phyloP scores from a whole-genome alignment of 2,329 filamentous ascomycete genomes.

The Xylariaceae sp. region DNA sequence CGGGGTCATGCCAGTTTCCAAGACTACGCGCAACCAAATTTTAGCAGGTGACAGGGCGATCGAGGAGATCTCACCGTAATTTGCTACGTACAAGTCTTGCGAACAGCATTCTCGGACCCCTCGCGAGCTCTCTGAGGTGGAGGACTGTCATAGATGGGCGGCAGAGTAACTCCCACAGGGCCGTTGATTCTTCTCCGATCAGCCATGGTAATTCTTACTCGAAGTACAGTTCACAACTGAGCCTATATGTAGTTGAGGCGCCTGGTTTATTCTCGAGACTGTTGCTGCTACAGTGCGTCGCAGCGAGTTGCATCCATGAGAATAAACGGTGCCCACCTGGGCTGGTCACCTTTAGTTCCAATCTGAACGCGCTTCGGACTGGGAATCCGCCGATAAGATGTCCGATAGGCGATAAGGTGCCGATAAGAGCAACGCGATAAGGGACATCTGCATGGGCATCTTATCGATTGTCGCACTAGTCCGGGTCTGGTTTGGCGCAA shows the following conservation, averaged over 20 bases:
- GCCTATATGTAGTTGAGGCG: background rate
- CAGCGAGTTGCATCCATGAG: conserved; percentile 7
- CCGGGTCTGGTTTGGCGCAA: background rate
- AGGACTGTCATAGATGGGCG: conserved; percentile 62
- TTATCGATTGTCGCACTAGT: conserved; percentile 19
- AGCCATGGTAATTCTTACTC: conserved; percentile 47
- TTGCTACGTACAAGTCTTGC: conserved; percentile 72
- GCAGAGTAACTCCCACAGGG: conserved; percentile 68
- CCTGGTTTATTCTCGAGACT: background rate
- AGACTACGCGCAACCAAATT: conserved; percentile 41
- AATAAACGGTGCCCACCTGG: conserved; percentile 5
- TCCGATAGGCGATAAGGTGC: background rate
- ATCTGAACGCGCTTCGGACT: too few species aligned
- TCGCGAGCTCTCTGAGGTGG: conserved; percentile 29
- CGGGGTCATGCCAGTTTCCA: conserved; percentile 87
- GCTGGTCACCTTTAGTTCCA: background rate
- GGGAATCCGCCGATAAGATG: background rate
- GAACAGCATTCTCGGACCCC: conserved; percentile 63
- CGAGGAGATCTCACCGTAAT: conserved; percentile 1
- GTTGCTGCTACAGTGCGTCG: background rate
- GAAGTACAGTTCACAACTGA: background rate
- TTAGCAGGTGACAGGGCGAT: conserved; percentile 7
- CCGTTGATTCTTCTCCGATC: conserved; percentile 90
- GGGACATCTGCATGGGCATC: background rate
- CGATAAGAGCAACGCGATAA: background rate